phyloP scores from a whole-genome alignment of 192 early-diverging fungal species.

The Mortierella antarctica region DNA sequence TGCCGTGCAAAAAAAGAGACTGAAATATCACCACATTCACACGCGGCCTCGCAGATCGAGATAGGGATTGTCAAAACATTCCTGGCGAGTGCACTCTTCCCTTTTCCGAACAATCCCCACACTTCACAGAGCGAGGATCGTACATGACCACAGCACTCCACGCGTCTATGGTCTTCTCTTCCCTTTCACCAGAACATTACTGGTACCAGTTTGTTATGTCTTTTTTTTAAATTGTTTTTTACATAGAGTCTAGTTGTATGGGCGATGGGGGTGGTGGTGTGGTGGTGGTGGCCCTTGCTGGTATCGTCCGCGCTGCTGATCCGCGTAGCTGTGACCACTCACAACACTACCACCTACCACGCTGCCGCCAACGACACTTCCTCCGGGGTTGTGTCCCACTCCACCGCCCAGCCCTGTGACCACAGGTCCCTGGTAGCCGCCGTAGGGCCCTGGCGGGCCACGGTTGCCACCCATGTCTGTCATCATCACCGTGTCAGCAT shows the following conservation, averaged over 20 bases:
- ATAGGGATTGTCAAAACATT: no score
- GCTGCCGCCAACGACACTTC: slow-evolving; percentile 23
- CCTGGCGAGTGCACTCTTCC: no score
- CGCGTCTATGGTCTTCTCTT: no score
- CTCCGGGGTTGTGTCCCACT: slow-evolving; percentile 15
- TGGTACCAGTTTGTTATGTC: neutral
- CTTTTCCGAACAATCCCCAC: no score
- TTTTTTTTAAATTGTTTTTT: neutral
- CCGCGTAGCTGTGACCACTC: slow-evolving; percentile 20
- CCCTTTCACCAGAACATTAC: neutral
- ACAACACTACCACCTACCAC: slow-evolving; percentile 22
- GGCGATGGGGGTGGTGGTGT: slow-evolving; percentile 3
- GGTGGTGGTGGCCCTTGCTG: slow-evolving; percentile 11
- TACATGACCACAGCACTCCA: no score
- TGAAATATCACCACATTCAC: no score
- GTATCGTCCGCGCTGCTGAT: slow-evolving; percentile 48
- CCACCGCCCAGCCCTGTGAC: slow-evolving; percentile 43
- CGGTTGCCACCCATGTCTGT: slow-evolving; percentile 45
- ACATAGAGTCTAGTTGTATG: slow-evolving; percentile 11
- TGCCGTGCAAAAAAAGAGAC: neutral
- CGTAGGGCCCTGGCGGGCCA: slow-evolving; percentile 8
- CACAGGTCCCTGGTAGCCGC: slow-evolving; percentile 18
- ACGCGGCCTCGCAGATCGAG: no score
- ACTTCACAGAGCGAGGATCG: no score
- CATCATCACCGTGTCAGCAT: slow-evolving; percentile 47